A percentile compares a stretch with the other conserved stretches of the same genome.
Conservation (phyloP, 495 filamentous ascomycete species). For the Chaetomium fimeti region DNA sequence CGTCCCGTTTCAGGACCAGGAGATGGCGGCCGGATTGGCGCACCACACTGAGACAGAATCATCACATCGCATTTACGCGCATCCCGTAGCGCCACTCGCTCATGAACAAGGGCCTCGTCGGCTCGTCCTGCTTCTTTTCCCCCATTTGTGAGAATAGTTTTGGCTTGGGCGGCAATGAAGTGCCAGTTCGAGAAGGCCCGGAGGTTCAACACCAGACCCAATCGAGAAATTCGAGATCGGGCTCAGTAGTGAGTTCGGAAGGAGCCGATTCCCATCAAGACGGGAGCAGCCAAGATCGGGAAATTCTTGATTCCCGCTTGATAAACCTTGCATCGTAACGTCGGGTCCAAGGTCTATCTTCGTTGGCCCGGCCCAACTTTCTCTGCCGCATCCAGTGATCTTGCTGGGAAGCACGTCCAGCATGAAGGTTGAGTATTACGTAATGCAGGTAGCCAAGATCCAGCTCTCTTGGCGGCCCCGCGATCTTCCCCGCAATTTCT, state of each 20-base stretch:
- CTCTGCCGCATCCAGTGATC: no score
- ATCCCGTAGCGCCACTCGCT: not conserved
- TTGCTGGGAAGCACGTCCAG: no score
- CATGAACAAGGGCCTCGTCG: not conserved
- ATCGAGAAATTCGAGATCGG: not conserved
- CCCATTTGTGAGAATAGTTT: slow-evolving; percentile 5
- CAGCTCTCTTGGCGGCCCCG: not conserved
- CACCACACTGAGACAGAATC: not conserved
- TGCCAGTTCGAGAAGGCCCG: slow-evolving; percentile 1
- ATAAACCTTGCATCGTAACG: not conserved
- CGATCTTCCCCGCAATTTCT: slow-evolving; percentile 11
- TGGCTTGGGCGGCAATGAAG: slow-evolving; percentile 16
- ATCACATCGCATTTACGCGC: not conserved
- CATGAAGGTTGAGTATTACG: not conserved
- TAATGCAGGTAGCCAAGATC: not conserved
- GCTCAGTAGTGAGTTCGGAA: not conserved
- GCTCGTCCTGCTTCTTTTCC: not conserved
- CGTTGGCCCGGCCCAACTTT: no score
- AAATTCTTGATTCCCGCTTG: not conserved
- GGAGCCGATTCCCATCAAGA: not conserved
- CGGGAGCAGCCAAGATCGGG: not conserved
- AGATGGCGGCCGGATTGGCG: not conserved
- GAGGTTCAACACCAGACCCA: not conserved
- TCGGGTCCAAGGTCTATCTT: no score
- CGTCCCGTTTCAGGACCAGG: slow-evolving; percentile 8